Evolutionary conservation across 768 basidiomycete species (phyloP), one percentile per base, ranked within the genome.

Genomic region (Gymnopilus junonius): DNA sequence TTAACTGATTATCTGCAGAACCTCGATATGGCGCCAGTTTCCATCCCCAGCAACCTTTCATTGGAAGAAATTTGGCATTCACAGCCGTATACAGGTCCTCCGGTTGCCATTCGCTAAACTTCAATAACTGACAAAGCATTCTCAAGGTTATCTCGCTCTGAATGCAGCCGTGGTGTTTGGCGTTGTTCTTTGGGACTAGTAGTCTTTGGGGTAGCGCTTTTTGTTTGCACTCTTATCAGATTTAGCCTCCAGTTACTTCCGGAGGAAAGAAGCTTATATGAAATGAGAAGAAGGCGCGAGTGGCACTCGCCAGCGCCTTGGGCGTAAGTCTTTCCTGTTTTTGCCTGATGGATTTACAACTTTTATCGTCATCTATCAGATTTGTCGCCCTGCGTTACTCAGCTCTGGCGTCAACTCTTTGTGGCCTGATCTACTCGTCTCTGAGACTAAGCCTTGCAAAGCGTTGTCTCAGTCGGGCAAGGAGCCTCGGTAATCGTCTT

Each of bases 351-450:
- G n/a, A 40, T 35, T 42, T 20, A 2, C 11, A 17, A n/a, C 17
- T 42, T n/a, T 42, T 20, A 2, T 43, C 4, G 37, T 40, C 8
- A 42, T 6, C 8, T 1, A 15, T 15, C 40, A 78, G 75, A 29
- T 78, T 76, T 65, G 67, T 78, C 35, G 51, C 73, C 32, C 70
- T 78, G 32, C 73, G 77, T 34, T 78, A 78, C 59, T 71, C 75
- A 14, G 71, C 73, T 4, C 60, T 78, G 14, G 64, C 70, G 11
- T 75, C 77, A 3, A 69, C 73, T 0, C 55, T 76, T 27, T 69
- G 73, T 2, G 67, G 70, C 17, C 46, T 76, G 8, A 71, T 75
- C 32, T 73, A 74, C 40, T 70, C 73, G 12, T 70, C 73, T 1
- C 58, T 75, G 20, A 68, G 71, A 56, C 72, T 67, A 64, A 8